Conservation (phyloP, 805 yeast species). For the Danielia reshetovae region DNA sequence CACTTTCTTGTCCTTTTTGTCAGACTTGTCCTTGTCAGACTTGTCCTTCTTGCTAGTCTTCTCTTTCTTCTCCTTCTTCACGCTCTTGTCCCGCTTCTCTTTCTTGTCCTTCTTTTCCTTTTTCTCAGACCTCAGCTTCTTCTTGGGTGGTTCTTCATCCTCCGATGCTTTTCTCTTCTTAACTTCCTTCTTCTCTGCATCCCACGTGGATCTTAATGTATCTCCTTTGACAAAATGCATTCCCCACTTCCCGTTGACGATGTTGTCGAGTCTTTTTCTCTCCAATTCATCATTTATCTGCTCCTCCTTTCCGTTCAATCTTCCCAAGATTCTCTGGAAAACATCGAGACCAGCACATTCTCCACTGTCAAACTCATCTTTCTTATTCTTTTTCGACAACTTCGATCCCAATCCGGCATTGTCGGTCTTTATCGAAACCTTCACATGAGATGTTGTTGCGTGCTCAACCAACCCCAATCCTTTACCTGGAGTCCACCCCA, state of each 20-base stretch:
- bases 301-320: constrained; percentile 82
- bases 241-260: constrained; percentile 85
- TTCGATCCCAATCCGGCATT: constrained; percentile 88
- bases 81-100: constrained; percentile 2
- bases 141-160: constrained; percentile 21
- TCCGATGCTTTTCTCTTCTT: constrained; percentile 20
- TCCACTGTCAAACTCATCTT: constrained; percentile 71
- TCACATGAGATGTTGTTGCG: constrained; percentile 76
- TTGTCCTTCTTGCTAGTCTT: constrained; percentile 9
- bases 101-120: constrained; percentile 4
- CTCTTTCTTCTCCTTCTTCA: constrained; percentile 7
- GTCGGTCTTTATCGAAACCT: constrained; percentile 77
- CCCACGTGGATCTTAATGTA: constrained; percentile 79
- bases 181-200: constrained; percentile 42
- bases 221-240: constrained; percentile 85
- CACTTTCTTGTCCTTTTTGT: constrained; percentile 25
- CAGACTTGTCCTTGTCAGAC: constrained; percentile 14
- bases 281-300: constrained; percentile 63
- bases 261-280: constrained; percentile 59
- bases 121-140: constrained; percentile 18
- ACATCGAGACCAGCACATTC: constrained; percentile 91
- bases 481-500: constrained; percentile 91
- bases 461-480: constrained; percentile 74
- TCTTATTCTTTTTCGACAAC: constrained; percentile 51
- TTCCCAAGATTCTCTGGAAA: constrained; percentile 84